phyloP scores from a whole-genome alignment of 129 eudicot genomes.

The Logfia minima region DNA sequence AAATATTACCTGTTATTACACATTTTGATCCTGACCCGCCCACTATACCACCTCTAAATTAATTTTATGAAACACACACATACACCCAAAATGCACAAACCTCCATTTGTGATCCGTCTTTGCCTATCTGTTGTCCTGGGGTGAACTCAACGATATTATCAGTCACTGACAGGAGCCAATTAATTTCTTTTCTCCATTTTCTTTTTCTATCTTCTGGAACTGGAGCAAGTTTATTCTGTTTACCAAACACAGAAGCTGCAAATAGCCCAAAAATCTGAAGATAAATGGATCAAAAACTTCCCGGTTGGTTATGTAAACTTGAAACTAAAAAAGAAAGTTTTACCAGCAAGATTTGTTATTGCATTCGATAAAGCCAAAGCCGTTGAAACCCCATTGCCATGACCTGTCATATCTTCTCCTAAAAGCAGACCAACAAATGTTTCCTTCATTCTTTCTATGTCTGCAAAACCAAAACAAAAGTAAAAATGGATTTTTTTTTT shows the following conservation, averaged over 20 bases:
- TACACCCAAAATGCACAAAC: conserved; percentile 26
- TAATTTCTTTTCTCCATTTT: conserved; percentile 78
- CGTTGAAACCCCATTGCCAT: conserved; percentile 81
- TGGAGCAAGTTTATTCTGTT: conserved; percentile 67
- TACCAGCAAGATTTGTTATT: conserved; percentile 88
- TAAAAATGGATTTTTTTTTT: background rate
- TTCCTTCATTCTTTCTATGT: conserved; percentile 70
- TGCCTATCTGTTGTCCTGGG: conserved; percentile 62
- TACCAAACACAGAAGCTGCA: conserved; percentile 91
- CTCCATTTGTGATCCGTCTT: conserved; percentile 85
- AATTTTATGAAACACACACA: background rate
- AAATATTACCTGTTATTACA: background rate
- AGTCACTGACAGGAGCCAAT: conserved; percentile 81
- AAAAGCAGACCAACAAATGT: conserved; percentile 71
- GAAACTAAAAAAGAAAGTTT: background rate
- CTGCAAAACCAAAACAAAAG: conserved; percentile 32
- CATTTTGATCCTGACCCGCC: background rate
- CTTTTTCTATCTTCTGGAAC: conserved; percentile 57
- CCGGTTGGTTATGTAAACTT: background rate
- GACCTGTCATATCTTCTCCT: conserved; percentile 93
- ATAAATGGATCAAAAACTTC: conserved; percentile 28
- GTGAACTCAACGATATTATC: conserved; percentile 79
- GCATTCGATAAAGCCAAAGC: conserved; percentile 92
- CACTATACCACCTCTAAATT: background rate
- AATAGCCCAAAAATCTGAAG: conserved; percentile 25